Base-by-base conservation (phyloP, 352 stramenopile species). In the Stramenopiles sp. region DNA sequence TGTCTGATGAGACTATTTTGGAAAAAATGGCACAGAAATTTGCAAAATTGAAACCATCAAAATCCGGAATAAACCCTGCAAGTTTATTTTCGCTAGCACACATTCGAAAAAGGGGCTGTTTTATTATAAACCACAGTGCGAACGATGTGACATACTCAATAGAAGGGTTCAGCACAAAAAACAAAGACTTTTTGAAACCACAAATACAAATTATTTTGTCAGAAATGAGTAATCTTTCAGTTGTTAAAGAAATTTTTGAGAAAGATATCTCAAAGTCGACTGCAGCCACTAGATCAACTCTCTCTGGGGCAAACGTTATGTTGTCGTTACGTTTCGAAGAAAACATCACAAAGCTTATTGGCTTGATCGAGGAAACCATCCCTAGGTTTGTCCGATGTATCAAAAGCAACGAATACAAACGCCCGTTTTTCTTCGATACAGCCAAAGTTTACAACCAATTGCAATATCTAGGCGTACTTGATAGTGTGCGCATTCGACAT, bases 301-400 rank as follows among this genome's bases (percentile, higher is more conserved):
- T 71, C 2, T 4, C 35, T 6, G 53, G 53, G 12, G 53, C 53
- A 71, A 71, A 71, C 12, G 53, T 71, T 6, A 71, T 71, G 53
- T 6, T 71, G 6, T 71, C 53, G 4, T 6, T 71, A 6, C 53
- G 53, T 35, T 71, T 71, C 12, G 53, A 71, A 71, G 53, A 71
- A 6, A 71, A 71, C 35, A 71, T 71, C 12, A 71, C 33, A 35
- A 71, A 71, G 35, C 12, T 71, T 4, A 94, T 94, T 84, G 83
- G 80, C 79, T 92, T 91, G 75, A 93, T 94, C 73, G 92, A 86
- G 48, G 73, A 90, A 1, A 87, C 88, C 0, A 92, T 90, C 75
- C 88, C 88, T 68, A 84, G 87, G 1, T 94, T 92, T 53, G 87
- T 94, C 73, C 85, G 88, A 32, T 94, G 88, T 68, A 86, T 94